Evolutionary conservation across 305 asterid genomes (phyloP).

Genomic region (Andrographis paniculata): DNA sequence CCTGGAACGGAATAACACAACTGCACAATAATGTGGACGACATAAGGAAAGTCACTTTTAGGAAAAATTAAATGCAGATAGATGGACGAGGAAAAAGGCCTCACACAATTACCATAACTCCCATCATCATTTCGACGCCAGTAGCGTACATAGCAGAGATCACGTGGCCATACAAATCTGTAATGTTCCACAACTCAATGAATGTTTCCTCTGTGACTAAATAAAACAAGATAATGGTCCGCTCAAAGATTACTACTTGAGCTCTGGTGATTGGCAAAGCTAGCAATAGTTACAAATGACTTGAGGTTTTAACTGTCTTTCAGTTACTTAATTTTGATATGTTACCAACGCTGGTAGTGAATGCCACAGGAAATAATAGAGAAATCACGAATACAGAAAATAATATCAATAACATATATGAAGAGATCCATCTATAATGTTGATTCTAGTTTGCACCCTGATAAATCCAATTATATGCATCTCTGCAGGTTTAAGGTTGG

Average conservation of each 20-base stretch:
- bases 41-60: neutral
- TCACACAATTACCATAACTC: constrained; percentile 65
- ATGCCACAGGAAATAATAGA: neutral
- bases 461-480: neutral
- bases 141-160: constrained; percentile 95
- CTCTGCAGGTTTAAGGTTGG: too few relatives aligned
- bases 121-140: constrained; percentile 99
- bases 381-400: neutral
- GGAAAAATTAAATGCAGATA: neutral
- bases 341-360: too few relatives aligned
- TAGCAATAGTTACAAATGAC: too few relatives aligned
- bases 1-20: constrained; percentile 93
- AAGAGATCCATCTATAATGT: neutral
- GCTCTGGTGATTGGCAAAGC: too few relatives aligned
- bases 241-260: too few relatives aligned
- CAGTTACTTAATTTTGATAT: too few relatives aligned
- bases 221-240: constrained; percentile 93
- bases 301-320: too few relatives aligned
- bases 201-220: constrained; percentile 97
- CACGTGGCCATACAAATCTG: constrained; percentile 99
- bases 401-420: neutral
- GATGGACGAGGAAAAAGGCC: neutral
- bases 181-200: constrained; percentile 16
- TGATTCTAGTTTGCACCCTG: neutral
- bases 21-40: constrained; percentile 42